Evolutionary conservation across 75 land plant genomes (phyloP).

Genomic region (Sequoiadendron giganteum): DNA sequence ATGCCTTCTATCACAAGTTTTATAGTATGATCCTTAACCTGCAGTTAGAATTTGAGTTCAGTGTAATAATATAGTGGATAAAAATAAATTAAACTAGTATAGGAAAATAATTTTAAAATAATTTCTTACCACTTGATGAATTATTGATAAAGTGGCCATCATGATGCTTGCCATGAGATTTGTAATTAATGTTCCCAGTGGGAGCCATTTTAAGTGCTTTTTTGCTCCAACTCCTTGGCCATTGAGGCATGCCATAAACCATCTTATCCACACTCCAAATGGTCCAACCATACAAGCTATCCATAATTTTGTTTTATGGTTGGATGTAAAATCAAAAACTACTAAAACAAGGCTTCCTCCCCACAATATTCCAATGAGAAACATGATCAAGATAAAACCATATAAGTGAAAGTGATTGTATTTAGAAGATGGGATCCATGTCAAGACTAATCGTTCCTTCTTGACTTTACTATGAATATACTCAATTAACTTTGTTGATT

Average conservation of each 20-base stretch:
- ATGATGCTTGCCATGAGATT: conserved; percentile 29
- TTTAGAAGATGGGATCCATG: conserved; percentile 7
- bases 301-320: too few relatives aligned
- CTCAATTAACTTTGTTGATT: conserved; percentile 20
- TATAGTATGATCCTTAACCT: conserved; percentile 26
- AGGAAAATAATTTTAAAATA: background rate
- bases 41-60: background rate
- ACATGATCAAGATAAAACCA: too few relatives aligned
- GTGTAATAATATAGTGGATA: background rate
- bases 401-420: conserved; percentile 17
- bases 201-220: conserved; percentile 64
- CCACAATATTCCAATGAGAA: too few relatives aligned
- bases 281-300: conserved; percentile 44
- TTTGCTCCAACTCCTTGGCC: conserved; percentile 66
- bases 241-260: conserved; percentile 74
- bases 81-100: too few relatives aligned
- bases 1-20: too few relatives aligned
- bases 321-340: too few relatives aligned
- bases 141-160: conserved; percentile 54
- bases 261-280: conserved; percentile 85
- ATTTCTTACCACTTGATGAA: conserved; percentile 38
- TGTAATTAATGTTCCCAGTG: conserved; percentile 71
- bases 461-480: background rate
- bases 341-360: too few relatives aligned
- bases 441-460: background rate